Percentiles rank a stretch among this genome's conserved stretches.
phyloP scores from a whole-genome alignment of 176 grass and related monocot genomes.

The Musa beccarii region DNA sequence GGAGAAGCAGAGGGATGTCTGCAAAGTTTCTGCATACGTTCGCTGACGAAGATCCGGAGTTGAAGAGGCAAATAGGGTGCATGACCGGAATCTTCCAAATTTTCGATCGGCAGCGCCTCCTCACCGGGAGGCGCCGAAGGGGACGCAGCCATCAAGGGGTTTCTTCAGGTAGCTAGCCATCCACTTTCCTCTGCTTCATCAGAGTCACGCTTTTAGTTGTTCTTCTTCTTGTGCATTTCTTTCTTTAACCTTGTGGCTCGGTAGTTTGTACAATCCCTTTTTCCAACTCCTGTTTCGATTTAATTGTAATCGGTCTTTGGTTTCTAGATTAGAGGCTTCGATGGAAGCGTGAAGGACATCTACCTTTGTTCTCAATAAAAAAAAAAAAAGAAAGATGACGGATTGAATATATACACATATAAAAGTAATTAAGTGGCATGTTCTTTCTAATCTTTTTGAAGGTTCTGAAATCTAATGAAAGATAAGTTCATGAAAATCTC shows the following conservation, averaged over 20 bases:
- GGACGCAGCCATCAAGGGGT: constrained; percentile 18
- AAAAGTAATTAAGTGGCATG: too few species aligned
- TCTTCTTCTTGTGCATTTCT: not conserved
- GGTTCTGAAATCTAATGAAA: too few species aligned
- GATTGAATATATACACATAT: too few species aligned
- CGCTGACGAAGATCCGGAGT: constrained; percentile 52
- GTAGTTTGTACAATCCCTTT: too few species aligned
- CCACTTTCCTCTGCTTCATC: constrained; percentile 7
- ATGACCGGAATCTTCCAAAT: constrained; percentile 84
- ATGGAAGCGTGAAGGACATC: not conserved
- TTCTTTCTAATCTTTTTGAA: too few species aligned
- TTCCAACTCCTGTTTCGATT: not conserved
- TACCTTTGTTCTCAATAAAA: not conserved
- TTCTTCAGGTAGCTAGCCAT: constrained; percentile 25
- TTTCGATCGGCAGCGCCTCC: constrained; percentile 66
- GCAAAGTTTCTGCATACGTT: constrained; percentile 66
- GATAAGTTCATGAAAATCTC: too few species aligned
- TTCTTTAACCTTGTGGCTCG: not conserved
- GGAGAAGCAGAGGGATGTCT: constrained; percentile 36
- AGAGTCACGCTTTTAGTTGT: not conserved
- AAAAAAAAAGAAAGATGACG: not conserved
- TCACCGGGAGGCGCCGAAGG: constrained; percentile 24
- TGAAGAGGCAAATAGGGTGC: constrained; percentile 71
- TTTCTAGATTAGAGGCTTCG: not conserved
- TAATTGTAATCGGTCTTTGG: too few species aligned